These are phyloP conservation scores for Thalassiosira delicatula DNA, from an alignment of 352 stramenopile species.

Conservation along the genomic window DNA sequence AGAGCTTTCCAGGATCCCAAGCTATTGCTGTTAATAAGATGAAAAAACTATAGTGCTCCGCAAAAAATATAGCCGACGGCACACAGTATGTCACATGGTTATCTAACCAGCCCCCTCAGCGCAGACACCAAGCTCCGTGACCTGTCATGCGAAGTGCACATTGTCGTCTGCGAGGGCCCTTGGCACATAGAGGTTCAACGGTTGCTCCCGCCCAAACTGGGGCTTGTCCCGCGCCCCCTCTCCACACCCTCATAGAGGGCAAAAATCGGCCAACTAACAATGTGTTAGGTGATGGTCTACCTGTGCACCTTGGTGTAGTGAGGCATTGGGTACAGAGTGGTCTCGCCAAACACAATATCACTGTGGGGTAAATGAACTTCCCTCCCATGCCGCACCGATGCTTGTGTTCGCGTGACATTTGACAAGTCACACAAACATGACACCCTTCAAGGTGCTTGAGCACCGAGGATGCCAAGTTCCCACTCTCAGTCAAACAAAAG, in stretches of 20 bases:
- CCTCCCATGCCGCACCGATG: too few species aligned
- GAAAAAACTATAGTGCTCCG: background rate
- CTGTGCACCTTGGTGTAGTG: conserved; percentile 33
- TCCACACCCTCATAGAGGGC: background rate
- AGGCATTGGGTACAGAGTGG: conserved; percentile 2
- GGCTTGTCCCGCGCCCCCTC: conserved; percentile 8
- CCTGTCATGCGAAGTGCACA: background rate
- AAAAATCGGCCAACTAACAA: conserved; percentile 33
- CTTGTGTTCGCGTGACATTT: too few species aligned
- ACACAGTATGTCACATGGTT: background rate
- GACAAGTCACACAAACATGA: too few species aligned
- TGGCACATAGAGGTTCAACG: background rate
- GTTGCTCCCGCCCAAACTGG: conserved; percentile 22
- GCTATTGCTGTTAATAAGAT: background rate
- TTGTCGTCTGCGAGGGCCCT: background rate
- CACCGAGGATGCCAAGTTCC: too few species aligned
- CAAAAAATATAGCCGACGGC: background rate
- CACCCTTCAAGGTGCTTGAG: too few species aligned
- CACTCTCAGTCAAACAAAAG: too few species aligned
- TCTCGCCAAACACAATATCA: conserved; percentile 8
- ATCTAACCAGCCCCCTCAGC: background rate
- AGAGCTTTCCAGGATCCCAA: background rate
- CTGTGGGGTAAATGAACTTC: conserved; percentile 4
- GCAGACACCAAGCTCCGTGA: background rate
- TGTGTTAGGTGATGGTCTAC: conserved; percentile 19